phyloP scores from a whole-genome alignment of 1,284 basidiomycete species.

The Gomphus sp. region DNA sequence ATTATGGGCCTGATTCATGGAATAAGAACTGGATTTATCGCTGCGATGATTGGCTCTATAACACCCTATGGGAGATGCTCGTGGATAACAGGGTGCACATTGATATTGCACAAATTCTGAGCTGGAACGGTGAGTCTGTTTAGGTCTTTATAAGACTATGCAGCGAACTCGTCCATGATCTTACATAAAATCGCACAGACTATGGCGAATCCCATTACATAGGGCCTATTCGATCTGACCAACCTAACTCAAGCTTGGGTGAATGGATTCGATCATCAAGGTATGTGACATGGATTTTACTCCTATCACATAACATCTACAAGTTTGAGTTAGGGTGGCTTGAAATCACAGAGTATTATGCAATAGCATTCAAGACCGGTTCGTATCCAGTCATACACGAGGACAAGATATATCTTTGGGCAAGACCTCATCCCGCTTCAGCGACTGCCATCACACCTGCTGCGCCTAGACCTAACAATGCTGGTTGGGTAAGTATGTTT shows the following conservation, averaged over 20 bases:
- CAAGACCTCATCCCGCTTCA: conserved; percentile 56
- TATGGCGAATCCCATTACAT: conserved; percentile 52
- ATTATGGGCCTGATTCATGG: conserved; percentile 45
- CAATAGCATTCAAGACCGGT: conserved; percentile 70
- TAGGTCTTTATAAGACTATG: not conserved
- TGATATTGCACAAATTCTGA: conserved; percentile 52
- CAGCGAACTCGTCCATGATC: not conserved
- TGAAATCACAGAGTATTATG: conserved; percentile 58
- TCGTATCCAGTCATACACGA: conserved; percentile 49
- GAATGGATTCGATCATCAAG: conserved; percentile 38
- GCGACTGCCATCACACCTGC: conserved; percentile 42
- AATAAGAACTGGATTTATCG: conserved; percentile 64
- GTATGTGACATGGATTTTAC: conserved; percentile 1
- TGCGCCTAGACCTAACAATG: conserved; percentile 46
- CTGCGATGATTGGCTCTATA: conserved; percentile 54
- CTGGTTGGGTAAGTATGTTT: conserved; percentile 31
- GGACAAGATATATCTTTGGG: conserved; percentile 67
- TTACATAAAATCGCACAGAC: conserved; percentile 22
- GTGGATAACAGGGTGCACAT: conserved; percentile 38
- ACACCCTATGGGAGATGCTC: conserved; percentile 52
- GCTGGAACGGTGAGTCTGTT: conserved; percentile 36
- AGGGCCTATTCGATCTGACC: conserved; percentile 29
- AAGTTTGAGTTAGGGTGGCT: conserved; percentile 41
- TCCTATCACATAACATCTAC: not conserved
- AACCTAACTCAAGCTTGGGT: conserved; percentile 42